phyloP scores from a whole-genome alignment of 1,139 yeast genomes.

The Taphrina sp. region DNA sequence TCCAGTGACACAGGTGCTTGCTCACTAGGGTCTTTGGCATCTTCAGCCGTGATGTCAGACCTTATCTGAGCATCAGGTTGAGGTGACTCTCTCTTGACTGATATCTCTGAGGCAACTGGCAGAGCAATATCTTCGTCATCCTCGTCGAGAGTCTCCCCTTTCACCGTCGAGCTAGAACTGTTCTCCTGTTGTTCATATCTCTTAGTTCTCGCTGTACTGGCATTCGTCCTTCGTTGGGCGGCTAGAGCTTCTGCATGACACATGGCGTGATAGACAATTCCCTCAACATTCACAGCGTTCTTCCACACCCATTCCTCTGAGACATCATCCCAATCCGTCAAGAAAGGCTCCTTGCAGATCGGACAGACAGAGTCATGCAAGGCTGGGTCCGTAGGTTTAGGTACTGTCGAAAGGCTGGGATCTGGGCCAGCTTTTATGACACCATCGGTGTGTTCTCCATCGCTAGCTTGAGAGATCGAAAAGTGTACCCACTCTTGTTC shows the following conservation, averaged over 20 bases:
- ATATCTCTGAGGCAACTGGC: not conserved
- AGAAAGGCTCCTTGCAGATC: slow-evolving; percentile 78
- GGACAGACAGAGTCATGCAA: slow-evolving; percentile 75
- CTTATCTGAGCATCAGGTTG: not conserved
- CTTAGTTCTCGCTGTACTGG: not conserved
- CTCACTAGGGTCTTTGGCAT: no score
- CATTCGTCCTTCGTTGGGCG: slow-evolving; percentile 5
- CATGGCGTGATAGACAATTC: slow-evolving; percentile 73
- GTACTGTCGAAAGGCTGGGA: slow-evolving; percentile 41
- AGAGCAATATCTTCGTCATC: slow-evolving; percentile 12
- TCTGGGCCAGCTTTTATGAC: slow-evolving; percentile 29
- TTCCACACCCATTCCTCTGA: slow-evolving; percentile 96
- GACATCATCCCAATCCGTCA: slow-evolving; percentile 81
- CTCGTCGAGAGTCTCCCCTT: not conserved
- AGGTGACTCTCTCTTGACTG: not conserved
- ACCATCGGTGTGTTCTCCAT: slow-evolving; percentile 34
- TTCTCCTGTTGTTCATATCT: not conserved
- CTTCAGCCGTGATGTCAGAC: not conserved
- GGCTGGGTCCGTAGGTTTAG: slow-evolving; percentile 67
- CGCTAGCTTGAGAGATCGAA: slow-evolving; percentile 39
- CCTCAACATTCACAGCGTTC: slow-evolving; percentile 68
- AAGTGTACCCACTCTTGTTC: slow-evolving; percentile 46
- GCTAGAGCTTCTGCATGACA: slow-evolving; percentile 70
- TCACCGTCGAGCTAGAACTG: no score
- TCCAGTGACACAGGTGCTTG: not conserved